These are phyloP conservation scores for Coprinopsis cinerea DNA, from an alignment of 768 basidiomycete species.

Conservation along the genomic window DNA sequence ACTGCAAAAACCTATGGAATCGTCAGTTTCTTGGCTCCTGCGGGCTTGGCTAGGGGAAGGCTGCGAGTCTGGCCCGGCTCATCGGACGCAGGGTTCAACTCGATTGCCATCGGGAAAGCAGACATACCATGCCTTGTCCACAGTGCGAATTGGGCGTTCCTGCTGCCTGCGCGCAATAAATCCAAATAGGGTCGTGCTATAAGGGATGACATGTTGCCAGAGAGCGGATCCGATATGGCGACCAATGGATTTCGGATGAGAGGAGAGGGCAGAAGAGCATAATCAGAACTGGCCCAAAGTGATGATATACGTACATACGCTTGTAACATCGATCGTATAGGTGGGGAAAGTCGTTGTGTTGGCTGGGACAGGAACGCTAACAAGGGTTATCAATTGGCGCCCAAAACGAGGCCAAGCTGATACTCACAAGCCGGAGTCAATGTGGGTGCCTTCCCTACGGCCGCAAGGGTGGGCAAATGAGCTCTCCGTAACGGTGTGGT, in stretches of 20 bases:
- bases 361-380: constrained; percentile 46
- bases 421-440: constrained; percentile 55
- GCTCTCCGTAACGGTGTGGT: constrained; percentile 50
- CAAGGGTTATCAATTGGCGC: constrained; percentile 2
- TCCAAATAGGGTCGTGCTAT: constrained; percentile 57
- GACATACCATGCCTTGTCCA: constrained; percentile 60
- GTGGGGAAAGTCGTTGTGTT: constrained; percentile 46
- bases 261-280: background rate
- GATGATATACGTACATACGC: constrained; percentile 23
- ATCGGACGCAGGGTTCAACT: too few relatives aligned
- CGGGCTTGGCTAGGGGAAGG: too few relatives aligned
- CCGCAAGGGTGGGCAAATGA: constrained; percentile 51
- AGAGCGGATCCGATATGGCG: constrained; percentile 7
- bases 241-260: too few relatives aligned
- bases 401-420: constrained; percentile 6
- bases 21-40: too few relatives aligned
- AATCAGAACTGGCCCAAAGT: background rate
- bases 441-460: constrained; percentile 43
- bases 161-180: constrained; percentile 50
- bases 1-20: constrained; percentile 63
- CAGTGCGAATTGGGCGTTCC: constrained; percentile 51
- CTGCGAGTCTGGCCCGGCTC: too few relatives aligned
- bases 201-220: too few relatives aligned
- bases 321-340: constrained; percentile 45
- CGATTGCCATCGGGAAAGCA: too few relatives aligned